Conservation (phyloP, 2,329 filamentous ascomycete species). For the Metarhizium album region DNA sequence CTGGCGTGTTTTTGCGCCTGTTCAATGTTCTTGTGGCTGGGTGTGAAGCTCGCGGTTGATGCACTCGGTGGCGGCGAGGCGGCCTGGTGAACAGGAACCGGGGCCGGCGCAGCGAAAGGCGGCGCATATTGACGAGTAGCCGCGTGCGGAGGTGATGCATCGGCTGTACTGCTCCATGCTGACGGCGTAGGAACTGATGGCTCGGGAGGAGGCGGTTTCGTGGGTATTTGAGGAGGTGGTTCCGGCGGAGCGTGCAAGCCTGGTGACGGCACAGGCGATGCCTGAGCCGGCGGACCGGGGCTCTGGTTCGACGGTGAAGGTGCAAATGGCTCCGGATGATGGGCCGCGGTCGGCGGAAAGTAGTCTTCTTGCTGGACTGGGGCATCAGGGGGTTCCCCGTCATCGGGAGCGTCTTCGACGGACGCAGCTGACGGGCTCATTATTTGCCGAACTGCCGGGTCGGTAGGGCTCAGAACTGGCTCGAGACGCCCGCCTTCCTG, state of each 20-base stretch:
- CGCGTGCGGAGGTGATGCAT: background rate
- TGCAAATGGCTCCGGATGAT: slow-evolving; percentile 17
- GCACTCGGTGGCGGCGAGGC: slow-evolving; percentile 3
- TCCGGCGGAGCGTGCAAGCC: slow-evolving; percentile 15
- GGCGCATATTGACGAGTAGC: background rate
- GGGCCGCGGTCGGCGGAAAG: slow-evolving; percentile 17
- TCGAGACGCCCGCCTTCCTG: slow-evolving; percentile 25
- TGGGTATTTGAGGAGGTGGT: slow-evolving; percentile 18
- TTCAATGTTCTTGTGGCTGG: slow-evolving; percentile 48
- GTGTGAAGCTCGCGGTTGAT: slow-evolving; percentile 7
- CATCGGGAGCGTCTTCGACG: slow-evolving; percentile 43
- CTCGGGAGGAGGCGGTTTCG: slow-evolving; percentile 13
- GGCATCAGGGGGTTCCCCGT: slow-evolving; percentile 21
- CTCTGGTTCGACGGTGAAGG: slow-evolving; percentile 25
- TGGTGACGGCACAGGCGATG: slow-evolving; percentile 9
- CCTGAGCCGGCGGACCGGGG: slow-evolving; percentile 11
- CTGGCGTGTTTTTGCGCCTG: slow-evolving; percentile 91
- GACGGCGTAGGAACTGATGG: slow-evolving; percentile 8
- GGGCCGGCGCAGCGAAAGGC: background rate
- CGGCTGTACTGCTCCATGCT: slow-evolving; percentile 9
- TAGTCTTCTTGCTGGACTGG: slow-evolving; percentile 19
- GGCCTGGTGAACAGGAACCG: slow-evolving; percentile 7
- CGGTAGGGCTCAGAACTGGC: slow-evolving; percentile 46
- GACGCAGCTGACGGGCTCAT: slow-evolving; percentile 30
- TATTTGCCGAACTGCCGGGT: slow-evolving; percentile 50